These are phyloP conservation scores for Spencermartinsiella europaea DNA, from an alignment of 805 yeast genomes.

Conservation along the genomic window DNA sequence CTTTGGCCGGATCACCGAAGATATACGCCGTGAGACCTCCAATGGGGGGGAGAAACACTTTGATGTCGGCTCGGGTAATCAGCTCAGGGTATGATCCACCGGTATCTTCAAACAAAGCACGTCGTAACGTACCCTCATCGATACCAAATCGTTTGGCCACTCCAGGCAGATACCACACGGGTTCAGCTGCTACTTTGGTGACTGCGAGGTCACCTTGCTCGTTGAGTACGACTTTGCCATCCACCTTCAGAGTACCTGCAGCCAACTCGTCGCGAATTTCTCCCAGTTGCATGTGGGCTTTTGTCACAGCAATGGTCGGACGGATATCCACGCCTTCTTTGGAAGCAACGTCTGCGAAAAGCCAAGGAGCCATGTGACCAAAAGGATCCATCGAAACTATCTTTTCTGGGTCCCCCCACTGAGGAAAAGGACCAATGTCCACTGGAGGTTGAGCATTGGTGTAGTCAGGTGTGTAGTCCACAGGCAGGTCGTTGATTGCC, in stretches of 20 bases:
- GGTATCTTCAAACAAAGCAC: constrained; percentile 60
- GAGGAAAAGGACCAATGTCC: constrained; percentile 47
- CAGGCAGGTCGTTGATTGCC: constrained; percentile 52
- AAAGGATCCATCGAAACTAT: constrained; percentile 63
- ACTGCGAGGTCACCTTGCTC: constrained; percentile 56
- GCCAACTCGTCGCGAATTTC: constrained; percentile 55
- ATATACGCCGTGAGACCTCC: constrained; percentile 65
- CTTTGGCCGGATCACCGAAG: constrained; percentile 53
- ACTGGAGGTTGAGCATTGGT: constrained; percentile 62
- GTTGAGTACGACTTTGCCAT: constrained; percentile 57
- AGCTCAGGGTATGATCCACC: constrained; percentile 69
- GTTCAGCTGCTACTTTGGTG: constrained; percentile 63
- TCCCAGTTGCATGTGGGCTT: constrained; percentile 56
- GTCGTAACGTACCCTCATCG: constrained; percentile 50
- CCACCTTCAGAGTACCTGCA: constrained; percentile 49
- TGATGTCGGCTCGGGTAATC: constrained; percentile 61
- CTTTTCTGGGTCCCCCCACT: constrained; percentile 52
- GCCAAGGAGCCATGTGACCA: constrained; percentile 63
- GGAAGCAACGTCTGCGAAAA: constrained; percentile 41
- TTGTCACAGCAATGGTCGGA: constrained; percentile 63
- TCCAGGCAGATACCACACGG: constrained; percentile 68
- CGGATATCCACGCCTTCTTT: constrained; percentile 50
- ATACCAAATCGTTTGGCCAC: constrained; percentile 60
- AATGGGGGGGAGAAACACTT: constrained; percentile 62
- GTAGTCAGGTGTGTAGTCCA: constrained; percentile 51